Conservation (phyloP, 306 rosid species). For the Pterocarpus santalinus region DNA sequence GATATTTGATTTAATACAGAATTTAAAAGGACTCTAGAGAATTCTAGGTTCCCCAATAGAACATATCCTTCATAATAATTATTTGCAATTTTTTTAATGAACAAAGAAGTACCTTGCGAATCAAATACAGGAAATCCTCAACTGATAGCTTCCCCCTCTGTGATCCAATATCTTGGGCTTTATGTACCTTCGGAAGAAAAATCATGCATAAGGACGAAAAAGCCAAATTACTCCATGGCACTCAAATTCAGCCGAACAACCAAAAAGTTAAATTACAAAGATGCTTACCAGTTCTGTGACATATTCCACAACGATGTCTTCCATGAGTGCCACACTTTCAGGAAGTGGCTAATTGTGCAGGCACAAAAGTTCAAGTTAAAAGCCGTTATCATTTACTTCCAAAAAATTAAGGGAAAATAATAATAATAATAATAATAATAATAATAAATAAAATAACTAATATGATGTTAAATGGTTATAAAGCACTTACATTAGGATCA, state of each 20-base stretch:
- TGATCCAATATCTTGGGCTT: conserved; percentile 94
- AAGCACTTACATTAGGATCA: conserved; percentile 76
- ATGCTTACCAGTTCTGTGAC: conserved; percentile 78
- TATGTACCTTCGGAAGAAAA: conserved; percentile 70
- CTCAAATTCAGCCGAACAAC: background rate
- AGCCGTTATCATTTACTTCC: background rate
- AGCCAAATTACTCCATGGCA: conserved; percentile 27
- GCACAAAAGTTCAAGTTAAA: conserved; percentile 2
- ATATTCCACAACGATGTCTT: conserved; percentile 91
- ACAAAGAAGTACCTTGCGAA: conserved; percentile 76
- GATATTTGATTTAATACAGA: conserved; percentile 10
- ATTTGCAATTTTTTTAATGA: background rate
- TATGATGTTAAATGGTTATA: background rate
- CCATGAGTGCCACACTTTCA: conserved; percentile 89
- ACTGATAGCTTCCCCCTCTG: conserved; percentile 89
- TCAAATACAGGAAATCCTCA: conserved; percentile 87
- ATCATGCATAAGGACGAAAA: conserved; percentile 31
- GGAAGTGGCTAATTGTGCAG: conserved; percentile 78
- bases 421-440: background rate
- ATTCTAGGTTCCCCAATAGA: background rate
- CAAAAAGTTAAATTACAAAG: background rate
- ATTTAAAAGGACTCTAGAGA: conserved; percentile 9
- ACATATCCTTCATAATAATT: conserved; percentile 17
- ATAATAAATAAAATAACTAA: background rate
- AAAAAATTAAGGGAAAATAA: background rate